Evolutionary conservation across 169 alveolate species (phyloP).

Genomic region (Amoebophrya sp.): DNA sequence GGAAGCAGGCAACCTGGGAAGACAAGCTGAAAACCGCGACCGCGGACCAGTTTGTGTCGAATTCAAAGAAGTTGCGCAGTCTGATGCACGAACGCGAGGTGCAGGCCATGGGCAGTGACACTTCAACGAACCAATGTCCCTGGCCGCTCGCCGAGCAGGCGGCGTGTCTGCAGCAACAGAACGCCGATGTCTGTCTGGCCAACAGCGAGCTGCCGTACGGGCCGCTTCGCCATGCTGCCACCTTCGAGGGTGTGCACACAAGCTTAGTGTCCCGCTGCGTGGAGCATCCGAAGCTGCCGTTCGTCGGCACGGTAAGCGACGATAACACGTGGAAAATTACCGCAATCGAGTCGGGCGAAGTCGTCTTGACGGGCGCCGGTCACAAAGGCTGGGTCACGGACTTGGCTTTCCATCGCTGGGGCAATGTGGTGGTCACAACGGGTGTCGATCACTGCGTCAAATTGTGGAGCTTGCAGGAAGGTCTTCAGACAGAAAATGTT

Average conservation of each 20-base stretch:
- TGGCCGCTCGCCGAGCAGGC: too few species aligned
- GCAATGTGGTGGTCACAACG: background rate
- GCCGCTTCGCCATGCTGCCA: too few species aligned
- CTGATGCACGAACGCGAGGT: too few species aligned
- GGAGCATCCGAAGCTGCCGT: background rate
- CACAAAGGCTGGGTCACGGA: background rate
- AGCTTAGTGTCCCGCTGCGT: background rate
- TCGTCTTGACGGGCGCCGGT: background rate
- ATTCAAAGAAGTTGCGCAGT: too few species aligned
- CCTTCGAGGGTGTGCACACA: background rate
- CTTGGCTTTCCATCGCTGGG: background rate
- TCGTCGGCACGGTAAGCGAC: background rate
- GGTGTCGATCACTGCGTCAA: background rate
- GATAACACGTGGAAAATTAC: background rate
- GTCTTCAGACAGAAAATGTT: background rate
- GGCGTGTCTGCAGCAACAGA: too few species aligned
- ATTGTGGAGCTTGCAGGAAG: background rate
- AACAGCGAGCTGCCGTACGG: too few species aligned
- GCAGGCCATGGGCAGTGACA: too few species aligned
- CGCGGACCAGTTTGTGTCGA: too few species aligned
- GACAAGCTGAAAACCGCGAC: too few species aligned
- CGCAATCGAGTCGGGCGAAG: background rate
- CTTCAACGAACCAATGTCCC: too few species aligned
- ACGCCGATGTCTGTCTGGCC: too few species aligned
- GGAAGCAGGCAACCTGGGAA: too few species aligned